Percentiles rank a stretch among this genome's conserved stretches.
Conservation (phyloP, 257 asterid genomes). For the Osmanthus fragrans region DNA sequence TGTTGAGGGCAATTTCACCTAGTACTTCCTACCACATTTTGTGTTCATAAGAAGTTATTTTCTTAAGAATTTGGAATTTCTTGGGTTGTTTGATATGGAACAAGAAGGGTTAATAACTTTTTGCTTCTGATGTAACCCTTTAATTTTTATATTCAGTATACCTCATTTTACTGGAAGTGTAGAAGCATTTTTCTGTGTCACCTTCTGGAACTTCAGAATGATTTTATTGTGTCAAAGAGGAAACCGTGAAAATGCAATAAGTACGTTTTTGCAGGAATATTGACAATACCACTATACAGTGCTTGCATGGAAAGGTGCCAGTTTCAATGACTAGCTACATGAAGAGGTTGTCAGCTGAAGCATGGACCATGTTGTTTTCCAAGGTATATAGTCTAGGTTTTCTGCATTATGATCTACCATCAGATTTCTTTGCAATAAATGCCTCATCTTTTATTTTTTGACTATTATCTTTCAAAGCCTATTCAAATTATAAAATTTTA, state of each 20-base stretch:
- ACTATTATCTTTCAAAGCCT: slow-evolving; percentile 1
- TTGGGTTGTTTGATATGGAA: slow-evolving; percentile 9
- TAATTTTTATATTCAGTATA: not conserved
- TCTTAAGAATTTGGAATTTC: not conserved
- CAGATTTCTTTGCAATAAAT: slow-evolving; percentile 13
- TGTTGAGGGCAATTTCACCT: slow-evolving; percentile 5
- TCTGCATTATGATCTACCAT: slow-evolving; percentile 29
- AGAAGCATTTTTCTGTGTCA: not conserved
- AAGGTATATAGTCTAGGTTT: slow-evolving; percentile 52
- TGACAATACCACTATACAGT: slow-evolving; percentile 78
- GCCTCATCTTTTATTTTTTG: not conserved
- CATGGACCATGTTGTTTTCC: slow-evolving; percentile 75
- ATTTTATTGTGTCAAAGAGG: slow-evolving; percentile 15
- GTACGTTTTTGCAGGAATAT: slow-evolving; percentile 60
- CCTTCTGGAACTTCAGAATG: slow-evolving; percentile 12
- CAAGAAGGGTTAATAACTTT: slow-evolving; percentile 14
- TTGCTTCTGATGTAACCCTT: not conserved
- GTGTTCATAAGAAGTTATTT: slow-evolving; percentile 2
- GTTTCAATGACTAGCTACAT: slow-evolving; percentile 61
- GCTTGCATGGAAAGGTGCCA: slow-evolving; percentile 86
- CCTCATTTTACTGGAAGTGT: slow-evolving; percentile 14
- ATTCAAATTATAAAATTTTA: not conserved
- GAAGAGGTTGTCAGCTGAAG: slow-evolving; percentile 88
- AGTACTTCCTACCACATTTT: not conserved
- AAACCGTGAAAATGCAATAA: slow-evolving; percentile 3